phyloP scores from a whole-genome alignment of 345 rosid species.

The Dipteronia dyeriana region DNA sequence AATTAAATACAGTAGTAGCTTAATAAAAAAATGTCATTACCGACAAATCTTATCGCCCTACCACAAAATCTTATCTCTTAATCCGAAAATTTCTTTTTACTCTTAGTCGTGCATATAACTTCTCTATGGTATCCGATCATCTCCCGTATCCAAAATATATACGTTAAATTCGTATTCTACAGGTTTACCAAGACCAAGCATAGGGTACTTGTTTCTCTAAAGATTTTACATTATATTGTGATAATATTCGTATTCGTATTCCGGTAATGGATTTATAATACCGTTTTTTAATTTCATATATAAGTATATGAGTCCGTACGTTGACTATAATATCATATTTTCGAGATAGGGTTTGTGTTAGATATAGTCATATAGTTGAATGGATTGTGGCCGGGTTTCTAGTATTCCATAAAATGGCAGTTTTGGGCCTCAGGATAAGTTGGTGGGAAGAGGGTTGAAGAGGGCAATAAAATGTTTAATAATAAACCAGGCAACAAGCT shows the following conservation, averaged over 20 bases:
- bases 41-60: neutral
- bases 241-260: no score
- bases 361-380: slow-evolving; percentile 33
- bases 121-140: slow-evolving; percentile 33
- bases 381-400: slow-evolving; percentile 33
- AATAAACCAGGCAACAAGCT: slow-evolving; percentile 27
- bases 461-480: slow-evolving; percentile 34
- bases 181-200: slow-evolving; percentile 36
- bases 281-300: slow-evolving; percentile 44
- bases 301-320: slow-evolving; percentile 33
- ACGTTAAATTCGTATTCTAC: slow-evolving; percentile 42
- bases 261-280: slow-evolving; percentile 41
- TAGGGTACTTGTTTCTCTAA: slow-evolving; percentile 25
- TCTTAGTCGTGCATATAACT: slow-evolving; percentile 33
- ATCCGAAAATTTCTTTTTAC: slow-evolving; percentile 25
- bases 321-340: slow-evolving; percentile 54
- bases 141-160: slow-evolving; percentile 27
- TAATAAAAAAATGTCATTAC: slow-evolving; percentile 7
- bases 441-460: slow-evolving; percentile 24
- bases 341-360: slow-evolving; percentile 41
- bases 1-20: neutral
- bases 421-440: slow-evolving; percentile 43
- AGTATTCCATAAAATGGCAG: slow-evolving; percentile 30
- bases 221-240: slow-evolving; percentile 24
- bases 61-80: slow-evolving; percentile 33